Percentiles rank a stretch among this genome's conserved stretches.
Conservation (phyloP, 805 yeast species). For the Spathaspora boniae region DNA sequence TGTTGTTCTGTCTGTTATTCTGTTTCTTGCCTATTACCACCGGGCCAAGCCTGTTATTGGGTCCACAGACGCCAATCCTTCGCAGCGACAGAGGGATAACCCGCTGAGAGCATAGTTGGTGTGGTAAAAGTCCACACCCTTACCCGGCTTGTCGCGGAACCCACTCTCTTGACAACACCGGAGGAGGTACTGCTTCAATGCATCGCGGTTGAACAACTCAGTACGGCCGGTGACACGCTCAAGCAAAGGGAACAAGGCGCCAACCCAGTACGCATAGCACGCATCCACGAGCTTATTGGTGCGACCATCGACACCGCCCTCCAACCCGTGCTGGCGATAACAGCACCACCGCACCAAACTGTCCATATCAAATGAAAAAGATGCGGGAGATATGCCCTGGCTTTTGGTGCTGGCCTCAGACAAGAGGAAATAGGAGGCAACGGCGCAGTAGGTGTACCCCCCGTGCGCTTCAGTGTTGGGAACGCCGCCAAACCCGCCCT, state of each 20-base stretch:
- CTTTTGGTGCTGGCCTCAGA: constrained; percentile 14
- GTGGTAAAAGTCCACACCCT: constrained; percentile 80
- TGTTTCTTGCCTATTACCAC: too few species aligned
- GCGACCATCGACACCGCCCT: constrained; percentile 88
- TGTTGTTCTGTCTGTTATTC: too few species aligned
- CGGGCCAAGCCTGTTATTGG: too few species aligned
- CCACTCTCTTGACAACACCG: constrained; percentile 86
- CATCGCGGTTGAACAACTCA: constrained; percentile 48
- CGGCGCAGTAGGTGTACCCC: constrained; percentile 91
- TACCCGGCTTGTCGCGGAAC: constrained; percentile 83
- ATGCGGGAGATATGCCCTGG: background rate
- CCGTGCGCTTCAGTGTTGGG: constrained; percentile 91
- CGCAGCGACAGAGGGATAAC: too few species aligned
- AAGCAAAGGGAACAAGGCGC: constrained; percentile 65
- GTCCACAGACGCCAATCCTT: too few species aligned
- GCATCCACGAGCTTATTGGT: constrained; percentile 94
- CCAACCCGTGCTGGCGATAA: constrained; percentile 64
- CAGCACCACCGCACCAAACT: constrained; percentile 63
- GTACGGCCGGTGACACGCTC: constrained; percentile 42
- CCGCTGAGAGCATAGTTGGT: constrained; percentile 85
- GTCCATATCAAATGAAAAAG: constrained; percentile 39
- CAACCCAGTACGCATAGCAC: constrained; percentile 95
- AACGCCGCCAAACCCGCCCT: constrained; percentile 91
- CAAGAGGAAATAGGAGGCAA: constrained; percentile 52
- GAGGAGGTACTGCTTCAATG: constrained; percentile 62